Percentiles rank a stretch among this genome's conserved stretches.
Evolutionary conservation across 306 rosid species (phyloP).

Genomic region (Amphicarpaea edgeworthii): DNA sequence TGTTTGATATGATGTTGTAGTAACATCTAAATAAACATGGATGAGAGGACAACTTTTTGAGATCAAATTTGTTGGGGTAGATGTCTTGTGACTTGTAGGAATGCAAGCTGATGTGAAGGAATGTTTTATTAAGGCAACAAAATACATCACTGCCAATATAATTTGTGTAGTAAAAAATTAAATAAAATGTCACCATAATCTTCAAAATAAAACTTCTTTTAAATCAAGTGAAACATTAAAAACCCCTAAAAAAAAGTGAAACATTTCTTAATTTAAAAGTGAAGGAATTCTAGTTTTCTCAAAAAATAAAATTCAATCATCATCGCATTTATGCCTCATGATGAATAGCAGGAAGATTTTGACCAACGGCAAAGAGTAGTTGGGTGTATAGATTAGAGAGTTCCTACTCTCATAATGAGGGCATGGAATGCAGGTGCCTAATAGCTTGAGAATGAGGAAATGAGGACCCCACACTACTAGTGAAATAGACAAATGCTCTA

Average conservation of each 20-base stretch:
- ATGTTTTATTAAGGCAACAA: not conserved
- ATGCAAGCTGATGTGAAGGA: not conserved
- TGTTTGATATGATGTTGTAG: not conserved
- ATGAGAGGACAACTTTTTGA: not conserved
- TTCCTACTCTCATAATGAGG: not conserved
- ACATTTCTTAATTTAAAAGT: too few relatives aligned
- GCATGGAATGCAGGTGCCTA: not conserved
- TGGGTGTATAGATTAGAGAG: not conserved
- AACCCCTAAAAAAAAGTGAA: too few relatives aligned
- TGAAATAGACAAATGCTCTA: not conserved
- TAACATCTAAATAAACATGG: not conserved
- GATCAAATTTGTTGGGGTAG: not conserved
- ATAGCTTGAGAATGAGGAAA: not conserved
- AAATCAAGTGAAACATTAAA: too few relatives aligned
- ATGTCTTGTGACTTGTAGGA: not conserved
- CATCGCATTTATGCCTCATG: not conserved
- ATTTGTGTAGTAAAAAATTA: too few relatives aligned
- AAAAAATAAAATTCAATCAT: not conserved
- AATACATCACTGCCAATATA: not conserved
- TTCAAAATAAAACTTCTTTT: too few relatives aligned
- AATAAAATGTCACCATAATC: too few relatives aligned
- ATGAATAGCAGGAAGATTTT: not conserved
- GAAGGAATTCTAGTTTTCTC: not conserved
- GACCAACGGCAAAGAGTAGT: conserved; percentile 1
- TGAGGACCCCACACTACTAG: conserved; percentile 9